Percentiles rank a stretch among this genome's conserved stretches.
These are phyloP conservation scores for Boletus vermiculosoides DNA, from an alignment of 768 basidiomycete genomes.

Conservation along the genomic window DNA sequence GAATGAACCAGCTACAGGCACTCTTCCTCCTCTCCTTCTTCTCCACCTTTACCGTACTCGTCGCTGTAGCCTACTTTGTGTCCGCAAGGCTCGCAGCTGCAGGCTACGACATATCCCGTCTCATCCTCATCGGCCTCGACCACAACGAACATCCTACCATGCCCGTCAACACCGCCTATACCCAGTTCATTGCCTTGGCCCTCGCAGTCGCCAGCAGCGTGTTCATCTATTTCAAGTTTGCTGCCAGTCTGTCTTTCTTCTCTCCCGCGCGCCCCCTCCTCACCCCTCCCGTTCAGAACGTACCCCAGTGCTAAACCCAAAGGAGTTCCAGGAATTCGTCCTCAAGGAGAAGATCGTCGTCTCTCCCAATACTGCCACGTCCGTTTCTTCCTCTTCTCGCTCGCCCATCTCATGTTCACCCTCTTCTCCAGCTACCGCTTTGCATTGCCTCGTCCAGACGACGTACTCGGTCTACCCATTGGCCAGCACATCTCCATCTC, in stretches of 20 bases:
- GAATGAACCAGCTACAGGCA: conserved; percentile 49
- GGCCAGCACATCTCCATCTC: conserved; percentile 95
- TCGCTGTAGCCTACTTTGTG: conserved; percentile 43
- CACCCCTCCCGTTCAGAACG: conserved; percentile 42
- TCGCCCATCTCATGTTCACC: background rate
- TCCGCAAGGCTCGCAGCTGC: conserved; percentile 44
- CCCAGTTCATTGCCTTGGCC: conserved; percentile 53
- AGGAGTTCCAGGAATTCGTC: conserved; percentile 78
- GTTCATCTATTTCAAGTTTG: conserved; percentile 54
- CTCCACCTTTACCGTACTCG: conserved; percentile 46
- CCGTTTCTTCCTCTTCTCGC: conserved; percentile 26
- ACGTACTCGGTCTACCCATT: conserved; percentile 88
- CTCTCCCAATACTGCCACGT: conserved; percentile 97
- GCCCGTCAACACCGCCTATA: conserved; percentile 17
- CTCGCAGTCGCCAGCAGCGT: conserved; percentile 48
- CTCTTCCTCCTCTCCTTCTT: conserved; percentile 56
- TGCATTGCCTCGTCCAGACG: conserved; percentile 67
- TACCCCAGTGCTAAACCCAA: conserved; percentile 70
- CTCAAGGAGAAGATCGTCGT: conserved; percentile 78
- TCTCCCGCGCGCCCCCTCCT: background rate
- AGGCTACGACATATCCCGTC: conserved; percentile 55
- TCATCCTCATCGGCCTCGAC: conserved; percentile 63
- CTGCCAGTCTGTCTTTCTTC: conserved; percentile 36
- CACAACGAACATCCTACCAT: conserved; percentile 6
- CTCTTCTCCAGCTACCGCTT: conserved; percentile 77